Percentiles rank a stretch among this genome's conserved stretches.
phyloP scores from a whole-genome alignment of 192 early-diverging fungal genomes.

The Rhizoclosmatium globosum region DNA sequence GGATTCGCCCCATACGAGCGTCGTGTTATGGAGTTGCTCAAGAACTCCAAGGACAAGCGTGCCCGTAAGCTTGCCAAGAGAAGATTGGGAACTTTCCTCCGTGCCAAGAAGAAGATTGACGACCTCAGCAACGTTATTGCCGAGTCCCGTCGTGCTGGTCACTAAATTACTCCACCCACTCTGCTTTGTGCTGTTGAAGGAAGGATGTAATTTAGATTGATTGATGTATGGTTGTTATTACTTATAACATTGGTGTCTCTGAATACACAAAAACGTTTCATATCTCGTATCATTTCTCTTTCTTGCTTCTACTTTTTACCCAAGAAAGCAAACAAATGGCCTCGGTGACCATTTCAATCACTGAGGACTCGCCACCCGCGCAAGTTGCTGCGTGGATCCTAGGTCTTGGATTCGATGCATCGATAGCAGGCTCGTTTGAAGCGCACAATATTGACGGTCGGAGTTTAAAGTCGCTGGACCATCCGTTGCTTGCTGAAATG shows the following conservation, averaged over 20 bases:
- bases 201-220: no score
- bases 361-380: no score
- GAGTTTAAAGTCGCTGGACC: slow-evolving; percentile 1
- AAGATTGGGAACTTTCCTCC: slow-evolving; percentile 93
- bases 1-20: slow-evolving; percentile 99
- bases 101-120: slow-evolving; percentile 99
- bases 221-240: no score
- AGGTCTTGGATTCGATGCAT: not conserved
- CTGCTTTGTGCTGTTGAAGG: not conserved
- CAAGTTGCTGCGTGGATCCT: not conserved
- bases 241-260: no score
- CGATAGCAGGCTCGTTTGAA: slow-evolving; percentile 2
- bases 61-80: slow-evolving; percentile 98
- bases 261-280: no score
- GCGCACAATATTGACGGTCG: slow-evolving; percentile 1
- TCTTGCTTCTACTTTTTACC: no score
- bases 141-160: slow-evolving; percentile 83
- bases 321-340: no score
- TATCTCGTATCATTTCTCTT: no score
- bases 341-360: no score
- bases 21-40: slow-evolving; percentile 99
- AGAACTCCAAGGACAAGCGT: slow-evolving; percentile 99
- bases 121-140: slow-evolving; percentile 94
- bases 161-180: slow-evolving; percentile 41
- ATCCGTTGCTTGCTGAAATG: slow-evolving; percentile 14